phyloP scores from a whole-genome alignment of 169 alveolate species.

The Cryptosporidium andersoni region DNA sequence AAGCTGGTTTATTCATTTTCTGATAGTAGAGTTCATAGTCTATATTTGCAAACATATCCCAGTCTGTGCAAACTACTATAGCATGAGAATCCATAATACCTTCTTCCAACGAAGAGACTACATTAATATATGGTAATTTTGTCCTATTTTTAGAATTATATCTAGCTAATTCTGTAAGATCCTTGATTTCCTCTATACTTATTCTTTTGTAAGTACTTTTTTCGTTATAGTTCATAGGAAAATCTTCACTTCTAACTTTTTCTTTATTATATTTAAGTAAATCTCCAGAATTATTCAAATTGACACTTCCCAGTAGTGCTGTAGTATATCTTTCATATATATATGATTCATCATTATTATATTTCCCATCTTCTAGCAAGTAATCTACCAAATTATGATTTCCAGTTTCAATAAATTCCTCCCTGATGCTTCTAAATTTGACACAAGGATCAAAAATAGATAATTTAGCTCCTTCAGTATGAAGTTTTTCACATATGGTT shows the following conservation, averaged over 20 bases:
- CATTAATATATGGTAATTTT: background rate
- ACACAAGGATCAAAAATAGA: constrained; percentile 86
- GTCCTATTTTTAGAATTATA: background rate
- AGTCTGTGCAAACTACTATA: constrained; percentile 88
- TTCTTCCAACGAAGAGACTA: constrained; percentile 65
- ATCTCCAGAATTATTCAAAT: background rate
- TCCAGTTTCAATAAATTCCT: constrained; percentile 74
- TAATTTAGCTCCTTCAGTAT: constrained; percentile 80
- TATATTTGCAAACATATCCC: constrained; percentile 82
- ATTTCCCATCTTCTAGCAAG: constrained; percentile 14
- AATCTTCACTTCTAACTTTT: background rate
- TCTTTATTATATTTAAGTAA: no score
- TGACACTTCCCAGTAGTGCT: background rate
- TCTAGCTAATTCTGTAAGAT: background rate
- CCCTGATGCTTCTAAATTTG: constrained; percentile 48
- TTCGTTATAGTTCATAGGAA: background rate
- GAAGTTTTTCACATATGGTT: constrained; percentile 75
- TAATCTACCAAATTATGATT: constrained; percentile 12
- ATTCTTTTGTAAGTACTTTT: background rate
- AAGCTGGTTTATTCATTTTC: constrained; percentile 80
- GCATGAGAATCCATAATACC: constrained; percentile 81
- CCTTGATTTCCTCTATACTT: background rate
- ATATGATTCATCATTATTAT: background rate
- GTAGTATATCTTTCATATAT: background rate
- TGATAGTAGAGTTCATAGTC: constrained; percentile 69